Conservation (phyloP, 2,329 filamentous ascomycete species). For the Diaporthe sp. region DNA sequence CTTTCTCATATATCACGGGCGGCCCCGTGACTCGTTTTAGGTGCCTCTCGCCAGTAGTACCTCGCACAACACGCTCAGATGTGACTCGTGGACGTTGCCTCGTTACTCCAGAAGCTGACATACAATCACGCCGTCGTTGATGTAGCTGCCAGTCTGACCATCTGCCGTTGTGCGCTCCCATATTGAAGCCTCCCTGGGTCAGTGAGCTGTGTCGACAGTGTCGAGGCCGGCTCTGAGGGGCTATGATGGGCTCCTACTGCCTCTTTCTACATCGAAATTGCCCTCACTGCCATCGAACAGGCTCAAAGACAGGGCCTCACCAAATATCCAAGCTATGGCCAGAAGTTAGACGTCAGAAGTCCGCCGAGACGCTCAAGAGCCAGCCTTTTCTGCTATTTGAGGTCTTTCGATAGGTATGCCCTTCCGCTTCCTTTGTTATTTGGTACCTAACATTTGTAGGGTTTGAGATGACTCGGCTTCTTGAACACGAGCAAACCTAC, state of each 20-base stretch:
- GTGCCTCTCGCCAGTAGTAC: neutral
- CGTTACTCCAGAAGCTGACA: no score
- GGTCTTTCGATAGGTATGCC: neutral
- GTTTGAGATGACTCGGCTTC: neutral
- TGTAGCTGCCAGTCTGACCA: neutral
- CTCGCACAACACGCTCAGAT: neutral
- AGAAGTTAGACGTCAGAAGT: no score
- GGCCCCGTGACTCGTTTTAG: no score
- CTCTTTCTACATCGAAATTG: neutral
- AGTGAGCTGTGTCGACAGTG: neutral
- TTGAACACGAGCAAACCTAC: neutral
- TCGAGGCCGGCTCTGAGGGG: neutral
- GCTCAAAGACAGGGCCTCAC: no score
- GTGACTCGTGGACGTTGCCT: neutral
- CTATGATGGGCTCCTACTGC: neutral
- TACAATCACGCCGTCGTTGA: no score
- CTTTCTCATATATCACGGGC: neutral
- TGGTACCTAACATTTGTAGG: neutral
- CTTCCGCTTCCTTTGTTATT: neutral
- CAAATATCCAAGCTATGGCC: neutral
- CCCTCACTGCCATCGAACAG: neutral
- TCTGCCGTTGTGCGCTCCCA: neutral
- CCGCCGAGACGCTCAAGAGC: neutral
- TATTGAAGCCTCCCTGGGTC: neutral
- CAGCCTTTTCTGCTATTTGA: neutral